These are phyloP conservation scores for Myotisia sp. DNA, from an alignment of 2,329 filamentous ascomycete species.

Conservation along the genomic window DNA sequence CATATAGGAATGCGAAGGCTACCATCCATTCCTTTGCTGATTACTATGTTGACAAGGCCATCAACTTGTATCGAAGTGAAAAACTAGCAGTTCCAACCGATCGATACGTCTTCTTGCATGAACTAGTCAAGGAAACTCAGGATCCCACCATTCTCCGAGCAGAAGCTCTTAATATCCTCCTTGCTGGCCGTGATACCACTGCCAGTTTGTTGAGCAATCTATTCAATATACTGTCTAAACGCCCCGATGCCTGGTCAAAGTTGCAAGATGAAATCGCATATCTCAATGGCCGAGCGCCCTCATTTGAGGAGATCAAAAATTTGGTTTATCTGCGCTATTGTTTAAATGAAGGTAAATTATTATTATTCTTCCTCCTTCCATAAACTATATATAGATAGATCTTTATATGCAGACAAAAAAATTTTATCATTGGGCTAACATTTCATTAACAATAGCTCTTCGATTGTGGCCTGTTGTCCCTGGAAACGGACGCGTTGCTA, in stretches of 20 bases:
- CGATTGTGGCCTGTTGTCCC: slow-evolving; percentile 66
- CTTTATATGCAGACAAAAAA: neutral
- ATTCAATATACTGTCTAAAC: slow-evolving; percentile 63
- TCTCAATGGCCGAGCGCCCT: slow-evolving; percentile 47
- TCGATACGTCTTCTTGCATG: slow-evolving; percentile 45
- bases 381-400: neutral
- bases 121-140: slow-evolving; percentile 37
- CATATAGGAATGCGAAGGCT: slow-evolving; percentile 18
- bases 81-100: slow-evolving; percentile 12
- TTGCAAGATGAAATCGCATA: slow-evolving; percentile 59
- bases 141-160: slow-evolving; percentile 35
- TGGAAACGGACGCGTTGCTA: slow-evolving; percentile 58
- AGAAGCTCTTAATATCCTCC: slow-evolving; percentile 52
- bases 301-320: slow-evolving; percentile 70
- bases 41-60: slow-evolving; percentile 16
- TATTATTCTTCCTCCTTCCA: neutral
- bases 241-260: slow-evolving; percentile 52
- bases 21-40: slow-evolving; percentile 18
- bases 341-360: slow-evolving; percentile 49
- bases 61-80: slow-evolving; percentile 15
- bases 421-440: no score
- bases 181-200: slow-evolving; percentile 75
- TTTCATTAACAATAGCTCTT: no score
- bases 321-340: slow-evolving; percentile 67
- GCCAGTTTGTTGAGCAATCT: slow-evolving; percentile 66